Conservation (phyloP, 805 yeast species). For the Yarrowia divulgata region DNA sequence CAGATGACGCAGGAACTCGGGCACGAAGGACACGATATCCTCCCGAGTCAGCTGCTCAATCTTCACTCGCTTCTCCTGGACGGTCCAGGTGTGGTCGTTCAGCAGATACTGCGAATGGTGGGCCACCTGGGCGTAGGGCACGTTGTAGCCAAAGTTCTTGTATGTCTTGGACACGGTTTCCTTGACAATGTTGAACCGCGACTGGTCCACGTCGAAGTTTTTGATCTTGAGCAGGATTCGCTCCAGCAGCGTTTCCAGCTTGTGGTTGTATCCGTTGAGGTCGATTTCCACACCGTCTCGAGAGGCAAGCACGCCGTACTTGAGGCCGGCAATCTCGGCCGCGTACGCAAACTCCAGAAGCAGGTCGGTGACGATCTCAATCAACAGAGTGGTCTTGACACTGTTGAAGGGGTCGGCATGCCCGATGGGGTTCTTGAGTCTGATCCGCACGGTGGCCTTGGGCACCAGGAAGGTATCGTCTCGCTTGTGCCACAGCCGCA, state of each 20-base stretch:
- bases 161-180: slow-evolving; percentile 68
- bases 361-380: slow-evolving; percentile 76
- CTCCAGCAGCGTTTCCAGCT: slow-evolving; percentile 67
- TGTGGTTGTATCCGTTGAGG: slow-evolving; percentile 84
- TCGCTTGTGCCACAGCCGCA: slow-evolving; percentile 83
- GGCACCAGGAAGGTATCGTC: slow-evolving; percentile 92
- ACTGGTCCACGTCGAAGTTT: slow-evolving; percentile 58
- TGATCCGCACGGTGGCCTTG: slow-evolving; percentile 72
- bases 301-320: slow-evolving; percentile 62
- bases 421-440: slow-evolving; percentile 68
- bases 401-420: slow-evolving; percentile 65
- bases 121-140: slow-evolving; percentile 81
- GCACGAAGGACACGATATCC: slow-evolving; percentile 60
- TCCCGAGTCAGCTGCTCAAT: slow-evolving; percentile 57
- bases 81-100: slow-evolving; percentile 74
- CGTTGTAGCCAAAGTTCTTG: slow-evolving; percentile 72
- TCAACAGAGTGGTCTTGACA: slow-evolving; percentile 65
- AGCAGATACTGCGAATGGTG: slow-evolving; percentile 65
- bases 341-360: slow-evolving; percentile 79
- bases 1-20: slow-evolving; percentile 63
- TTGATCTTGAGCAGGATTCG: slow-evolving; percentile 64
- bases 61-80: slow-evolving; percentile 65
- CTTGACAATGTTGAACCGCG: slow-evolving; percentile 71
- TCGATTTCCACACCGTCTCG: slow-evolving; percentile 75
- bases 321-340: slow-evolving; percentile 82